Conservation (phyloP, 1,284 basidiomycete genomes). For the Chalciporus sp. region DNA sequence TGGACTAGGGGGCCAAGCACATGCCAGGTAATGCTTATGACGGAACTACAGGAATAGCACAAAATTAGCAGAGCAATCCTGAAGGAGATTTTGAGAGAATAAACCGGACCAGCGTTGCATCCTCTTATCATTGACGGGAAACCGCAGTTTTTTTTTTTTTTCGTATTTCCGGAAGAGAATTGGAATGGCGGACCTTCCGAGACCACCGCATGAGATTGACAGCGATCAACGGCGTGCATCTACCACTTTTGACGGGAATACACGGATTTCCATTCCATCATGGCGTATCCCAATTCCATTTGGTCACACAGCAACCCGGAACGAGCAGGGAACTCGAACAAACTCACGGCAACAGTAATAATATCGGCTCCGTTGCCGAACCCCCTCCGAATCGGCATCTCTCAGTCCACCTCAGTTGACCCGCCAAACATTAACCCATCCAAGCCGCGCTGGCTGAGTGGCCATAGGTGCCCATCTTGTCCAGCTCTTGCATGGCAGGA, state of each 20-base stretch:
- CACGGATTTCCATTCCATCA: neutral
- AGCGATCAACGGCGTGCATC: slow-evolving; percentile 3
- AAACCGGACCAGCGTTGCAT: neutral
- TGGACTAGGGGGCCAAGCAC: neutral
- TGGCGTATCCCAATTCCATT: slow-evolving; percentile 5
- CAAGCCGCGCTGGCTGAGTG: no score
- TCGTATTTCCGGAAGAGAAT: slow-evolving; percentile 7
- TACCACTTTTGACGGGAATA: neutral
- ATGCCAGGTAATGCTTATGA: neutral
- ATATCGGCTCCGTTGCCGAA: no score
- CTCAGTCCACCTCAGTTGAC: no score
- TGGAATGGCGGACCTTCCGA: slow-evolving; percentile 14
- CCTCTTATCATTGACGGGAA: slow-evolving; percentile 19
- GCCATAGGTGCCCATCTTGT: no score
- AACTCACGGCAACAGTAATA: no score
- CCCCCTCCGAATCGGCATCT: no score
- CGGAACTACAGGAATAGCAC: neutral
- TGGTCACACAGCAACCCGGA: neutral
- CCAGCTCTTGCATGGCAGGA: no score
- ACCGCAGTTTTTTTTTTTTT: slow-evolving; percentile 3
- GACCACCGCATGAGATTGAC: slow-evolving; percentile 5
- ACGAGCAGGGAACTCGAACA: neutral
- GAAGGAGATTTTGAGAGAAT: neutral
- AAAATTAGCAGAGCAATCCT: neutral
- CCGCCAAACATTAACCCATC: no score